Conservation (phyloP, 345 rosid genomes). For the Moringa oleifera region DNA sequence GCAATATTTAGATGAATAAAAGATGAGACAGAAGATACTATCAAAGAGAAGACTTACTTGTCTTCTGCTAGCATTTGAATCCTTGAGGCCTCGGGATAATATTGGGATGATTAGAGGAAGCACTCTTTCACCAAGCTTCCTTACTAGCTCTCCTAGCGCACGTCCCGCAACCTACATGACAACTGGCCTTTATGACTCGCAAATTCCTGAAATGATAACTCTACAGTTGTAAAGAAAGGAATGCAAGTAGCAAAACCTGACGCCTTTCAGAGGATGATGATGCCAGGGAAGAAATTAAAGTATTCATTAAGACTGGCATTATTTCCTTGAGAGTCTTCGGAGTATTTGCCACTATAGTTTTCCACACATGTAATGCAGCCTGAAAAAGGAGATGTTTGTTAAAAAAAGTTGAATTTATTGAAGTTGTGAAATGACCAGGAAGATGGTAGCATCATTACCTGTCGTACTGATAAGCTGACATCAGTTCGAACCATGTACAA, state of each 20-base stretch:
- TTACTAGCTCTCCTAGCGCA: slow-evolving; percentile 91
- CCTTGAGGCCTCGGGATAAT: slow-evolving; percentile 70
- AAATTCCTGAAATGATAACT: no score
- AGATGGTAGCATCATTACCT: slow-evolving; percentile 49
- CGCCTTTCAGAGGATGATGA: slow-evolving; percentile 94
- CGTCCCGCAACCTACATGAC: slow-evolving; percentile 77
- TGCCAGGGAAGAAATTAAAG: slow-evolving; percentile 83
- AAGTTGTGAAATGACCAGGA: neutral
- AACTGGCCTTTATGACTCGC: neutral
- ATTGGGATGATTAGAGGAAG: slow-evolving; percentile 96
- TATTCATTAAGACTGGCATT: slow-evolving; percentile 94
- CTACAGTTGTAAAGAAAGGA: neutral
- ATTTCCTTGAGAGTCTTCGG: slow-evolving; percentile 97
- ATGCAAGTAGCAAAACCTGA: slow-evolving; percentile 48
- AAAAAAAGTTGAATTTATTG: neutral
- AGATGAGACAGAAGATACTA: neutral
- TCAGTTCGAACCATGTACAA: slow-evolving; percentile 97
- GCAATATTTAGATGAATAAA: neutral
- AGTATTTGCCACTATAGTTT: slow-evolving; percentile 95
- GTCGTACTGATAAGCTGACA: slow-evolving; percentile 90
- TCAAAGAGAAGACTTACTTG: slow-evolving; percentile 45
- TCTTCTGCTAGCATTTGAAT: slow-evolving; percentile 79
- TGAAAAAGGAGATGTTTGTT: slow-evolving; percentile 19
- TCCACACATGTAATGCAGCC: slow-evolving; percentile 99
- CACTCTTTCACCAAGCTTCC: slow-evolving; percentile 99